Percentiles rank a stretch among this genome's conserved stretches.
Conservation (phyloP, 148 eudicot genomes). For the Vaccinium vitisidaea region DNA sequence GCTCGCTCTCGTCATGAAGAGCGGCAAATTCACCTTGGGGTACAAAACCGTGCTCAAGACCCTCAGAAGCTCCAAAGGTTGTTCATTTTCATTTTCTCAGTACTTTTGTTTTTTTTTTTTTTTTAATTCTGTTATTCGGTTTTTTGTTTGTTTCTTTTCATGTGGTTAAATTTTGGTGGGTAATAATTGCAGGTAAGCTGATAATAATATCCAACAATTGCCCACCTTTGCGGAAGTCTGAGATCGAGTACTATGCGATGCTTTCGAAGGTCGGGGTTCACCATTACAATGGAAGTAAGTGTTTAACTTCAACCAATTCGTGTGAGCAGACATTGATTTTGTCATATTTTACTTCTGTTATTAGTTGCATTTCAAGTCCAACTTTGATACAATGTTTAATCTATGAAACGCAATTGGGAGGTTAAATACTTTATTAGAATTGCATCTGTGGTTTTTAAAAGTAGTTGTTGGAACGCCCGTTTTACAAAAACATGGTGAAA, state of each 20-base stretch:
- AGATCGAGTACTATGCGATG: constrained; percentile 95
- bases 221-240: constrained; percentile 82
- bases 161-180: neutral
- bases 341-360: neutral
- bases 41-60: constrained; percentile 65
- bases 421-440: neutral
- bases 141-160: neutral
- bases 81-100: neutral
- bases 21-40: constrained; percentile 56
- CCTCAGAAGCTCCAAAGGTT: constrained; percentile 59
- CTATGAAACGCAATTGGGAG: neutral
- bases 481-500: no score
- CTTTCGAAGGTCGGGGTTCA: constrained; percentile 85
- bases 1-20: constrained; percentile 71
- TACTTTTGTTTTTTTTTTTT: neutral
- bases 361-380: neutral
- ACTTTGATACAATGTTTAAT: neutral
- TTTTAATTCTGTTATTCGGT: neutral
- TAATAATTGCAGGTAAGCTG: constrained; percentile 57
- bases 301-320: neutral
- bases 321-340: neutral
- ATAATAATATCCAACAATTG: constrained; percentile 87
- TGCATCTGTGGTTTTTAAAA: neutral
- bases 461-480: neutral
- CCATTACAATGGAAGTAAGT: constrained; percentile 91